Evolutionary conservation across 257 asterid genomes (phyloP), one percentile per base, ranked within the genome.

Genomic region (Penstemon newberryi): DNA sequence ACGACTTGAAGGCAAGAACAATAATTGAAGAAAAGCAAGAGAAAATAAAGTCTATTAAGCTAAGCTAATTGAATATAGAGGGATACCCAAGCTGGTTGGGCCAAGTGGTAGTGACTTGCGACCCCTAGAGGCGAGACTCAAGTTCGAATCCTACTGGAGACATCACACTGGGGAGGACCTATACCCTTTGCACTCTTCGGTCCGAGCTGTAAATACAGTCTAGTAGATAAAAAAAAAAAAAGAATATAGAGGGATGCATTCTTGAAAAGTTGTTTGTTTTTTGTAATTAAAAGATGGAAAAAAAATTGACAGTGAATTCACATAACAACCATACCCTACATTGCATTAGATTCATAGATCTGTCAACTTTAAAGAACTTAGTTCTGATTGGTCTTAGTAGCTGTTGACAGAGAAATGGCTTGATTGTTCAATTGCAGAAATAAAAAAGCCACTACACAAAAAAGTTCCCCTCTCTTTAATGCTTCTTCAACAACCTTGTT

Each of bases 261-360:
- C 52, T 41, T 70, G 51, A 75, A 15, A 67, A 63, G 64, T 50
- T 1, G 73, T 60, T 66, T 66, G 69, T 71, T 66, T 55, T 52
- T 53, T 43, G 62, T 18, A 60, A 60, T 44, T 42, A 36, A 54
- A 44, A 9, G 62, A 18, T 50, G 43, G n/a, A 59, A 4, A 13
- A 51, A 25, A 25, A 25, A 25, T 45, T 51, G 60, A 6, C 50
- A 63, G 63, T 63, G 75, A 69, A 63, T 68, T 59, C 50, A 65
- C 38, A 6, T 56, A 10, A 39, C 15, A 59, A 37, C 64, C 36
- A 18, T 38, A 59, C 64, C 18, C 19, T 11, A 37, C 19, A 37
- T 46, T 59, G 64, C 41, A 45, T 59, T 39, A 47, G 64, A 59
- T 38, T 45, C 13, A 47, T 59, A 45, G 47, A 59, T 25, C 40